Conservation (phyloP, 148 eudicot genomes). For the Vaccinium corymbosum region DNA sequence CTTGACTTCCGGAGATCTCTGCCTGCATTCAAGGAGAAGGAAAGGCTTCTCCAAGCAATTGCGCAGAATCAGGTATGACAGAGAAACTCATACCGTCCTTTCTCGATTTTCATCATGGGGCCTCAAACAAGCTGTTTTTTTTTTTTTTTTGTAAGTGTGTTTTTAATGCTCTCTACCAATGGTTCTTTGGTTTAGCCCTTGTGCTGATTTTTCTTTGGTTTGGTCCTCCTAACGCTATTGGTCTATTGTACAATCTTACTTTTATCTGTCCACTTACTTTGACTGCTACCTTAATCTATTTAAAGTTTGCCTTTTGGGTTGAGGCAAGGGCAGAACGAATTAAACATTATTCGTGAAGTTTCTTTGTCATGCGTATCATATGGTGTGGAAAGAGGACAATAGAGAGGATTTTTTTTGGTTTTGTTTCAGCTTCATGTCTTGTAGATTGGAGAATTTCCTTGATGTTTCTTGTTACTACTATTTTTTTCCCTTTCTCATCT, state of each 20-base stretch:
- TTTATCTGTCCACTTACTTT: background rate
- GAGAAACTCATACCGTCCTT: slow-evolving; percentile 8
- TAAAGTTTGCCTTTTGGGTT: background rate
- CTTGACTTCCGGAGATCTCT: slow-evolving; percentile 79
- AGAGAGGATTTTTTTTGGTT: background rate
- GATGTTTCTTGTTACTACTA: background rate
- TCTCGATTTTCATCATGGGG: background rate
- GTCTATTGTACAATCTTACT: background rate
- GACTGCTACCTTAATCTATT: background rate
- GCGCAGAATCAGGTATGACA: slow-evolving; percentile 79
- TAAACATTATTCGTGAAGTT: background rate
- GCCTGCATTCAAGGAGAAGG: slow-evolving; percentile 91
- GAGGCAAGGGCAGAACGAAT: background rate
- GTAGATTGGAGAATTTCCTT: background rate
- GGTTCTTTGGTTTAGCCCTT: background rate
- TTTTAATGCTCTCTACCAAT: background rate
- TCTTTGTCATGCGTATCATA: background rate
- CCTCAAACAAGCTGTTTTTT: background rate
- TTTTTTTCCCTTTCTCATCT: background rate
- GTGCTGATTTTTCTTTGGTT: background rate
- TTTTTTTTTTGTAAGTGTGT: background rate
- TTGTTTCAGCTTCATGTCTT: background rate
- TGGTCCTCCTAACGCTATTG: background rate
- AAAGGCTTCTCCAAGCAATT: slow-evolving; percentile 91
- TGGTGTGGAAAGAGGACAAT: background rate